Percentiles rank a stretch among this genome's conserved stretches.
Conservation (phyloP, 768 basidiomycete genomes). For the Lactifluus echinatus region DNA sequence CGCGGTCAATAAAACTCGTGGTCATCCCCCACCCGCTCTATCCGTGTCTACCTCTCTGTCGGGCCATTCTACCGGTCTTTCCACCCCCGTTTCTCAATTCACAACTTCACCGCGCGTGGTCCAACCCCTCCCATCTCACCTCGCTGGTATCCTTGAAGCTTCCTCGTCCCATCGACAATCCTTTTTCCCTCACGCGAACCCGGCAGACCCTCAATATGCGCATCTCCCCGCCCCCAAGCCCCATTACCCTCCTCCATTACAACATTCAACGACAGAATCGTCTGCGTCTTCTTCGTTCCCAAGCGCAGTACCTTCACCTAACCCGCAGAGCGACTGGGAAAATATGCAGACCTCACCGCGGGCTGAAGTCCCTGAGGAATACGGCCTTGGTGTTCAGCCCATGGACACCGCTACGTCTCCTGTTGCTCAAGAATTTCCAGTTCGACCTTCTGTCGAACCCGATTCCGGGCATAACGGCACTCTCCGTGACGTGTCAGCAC, state of each 20-base stretch:
- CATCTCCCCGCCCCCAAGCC: slow-evolving; percentile 12
- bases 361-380: slow-evolving; percentile 38
- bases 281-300: slow-evolving; percentile 17
- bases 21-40: slow-evolving; percentile 12
- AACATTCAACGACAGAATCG: slow-evolving; percentile 18
- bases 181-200: slow-evolving; percentile 11
- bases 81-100: slow-evolving; percentile 16
- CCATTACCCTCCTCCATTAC: slow-evolving; percentile 15
- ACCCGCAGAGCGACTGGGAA: slow-evolving; percentile 33
- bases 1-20: slow-evolving; percentile 39
- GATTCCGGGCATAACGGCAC: slow-evolving; percentile 31
- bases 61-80: slow-evolving; percentile 26
- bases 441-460: slow-evolving; percentile 33
- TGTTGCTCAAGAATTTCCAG: slow-evolving; percentile 44
- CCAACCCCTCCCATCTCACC: slow-evolving; percentile 11
- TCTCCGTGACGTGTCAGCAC: slow-evolving; percentile 32
- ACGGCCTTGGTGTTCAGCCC: slow-evolving; percentile 31
- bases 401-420: slow-evolving; percentile 47
- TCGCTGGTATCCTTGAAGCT: slow-evolving; percentile 4
- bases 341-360: slow-evolving; percentile 56
- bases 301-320: slow-evolving; percentile 18
- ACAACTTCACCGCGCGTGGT: slow-evolving; percentile 18
- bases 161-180: slow-evolving; percentile 20
- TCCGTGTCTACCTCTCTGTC: slow-evolving; percentile 28
- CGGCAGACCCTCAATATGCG: slow-evolving; percentile 13